These are phyloP conservation scores for Fusarium nygamai DNA, from an alignment of 2,329 filamentous ascomycete species.

Conservation along the genomic window DNA sequence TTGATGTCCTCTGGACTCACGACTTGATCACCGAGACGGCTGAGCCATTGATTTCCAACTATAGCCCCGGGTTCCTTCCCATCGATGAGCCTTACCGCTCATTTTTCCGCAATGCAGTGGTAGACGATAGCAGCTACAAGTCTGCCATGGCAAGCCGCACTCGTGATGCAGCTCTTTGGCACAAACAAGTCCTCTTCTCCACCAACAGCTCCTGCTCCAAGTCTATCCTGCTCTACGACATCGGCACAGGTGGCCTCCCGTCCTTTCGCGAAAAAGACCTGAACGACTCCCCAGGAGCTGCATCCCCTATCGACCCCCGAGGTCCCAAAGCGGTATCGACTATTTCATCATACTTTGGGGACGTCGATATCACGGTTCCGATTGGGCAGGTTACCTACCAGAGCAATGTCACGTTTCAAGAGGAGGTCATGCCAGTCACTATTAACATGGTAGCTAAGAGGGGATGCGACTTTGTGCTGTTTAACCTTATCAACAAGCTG, in stretches of 20 bases:
- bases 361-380: not conserved
- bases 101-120: not conserved
- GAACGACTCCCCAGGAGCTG: not conserved
- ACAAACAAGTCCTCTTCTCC: not conserved
- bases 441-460: not conserved
- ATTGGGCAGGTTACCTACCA: not conserved
- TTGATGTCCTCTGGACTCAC: not conserved
- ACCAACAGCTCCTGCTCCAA: not conserved
- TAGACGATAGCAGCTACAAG: not conserved
- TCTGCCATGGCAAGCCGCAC: not conserved
- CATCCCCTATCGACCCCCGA: not conserved
- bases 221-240: not conserved
- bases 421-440: not conserved
- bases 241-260: not conserved
- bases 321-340: not conserved
- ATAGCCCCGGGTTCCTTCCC: not conserved
- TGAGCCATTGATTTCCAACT: not conserved
- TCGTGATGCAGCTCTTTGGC: not conserved
- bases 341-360: not conserved
- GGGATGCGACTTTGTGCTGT: not conserved
- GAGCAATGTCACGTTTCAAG: not conserved
- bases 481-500: not conserved
- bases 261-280: not conserved
- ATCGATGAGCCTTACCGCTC: not conserved
- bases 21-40: not conserved